Evolutionary conservation across 1,139 yeast genomes (phyloP), one percentile per base, ranked within the genome.

Genomic region (Williopsis jadinii): DNA sequence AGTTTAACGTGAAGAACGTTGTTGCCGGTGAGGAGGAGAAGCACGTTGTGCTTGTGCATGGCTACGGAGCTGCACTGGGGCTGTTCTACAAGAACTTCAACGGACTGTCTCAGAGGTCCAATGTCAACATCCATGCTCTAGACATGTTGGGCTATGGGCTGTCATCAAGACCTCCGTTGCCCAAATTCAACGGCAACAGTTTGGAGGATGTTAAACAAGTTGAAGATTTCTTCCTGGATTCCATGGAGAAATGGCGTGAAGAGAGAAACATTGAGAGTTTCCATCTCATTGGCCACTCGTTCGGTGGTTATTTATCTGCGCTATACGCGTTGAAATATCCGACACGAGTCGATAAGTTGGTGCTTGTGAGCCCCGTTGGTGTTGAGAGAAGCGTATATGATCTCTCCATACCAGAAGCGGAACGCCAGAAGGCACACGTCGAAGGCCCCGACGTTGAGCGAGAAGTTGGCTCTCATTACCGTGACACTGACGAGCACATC

Each of bases 41-140:
- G 11, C 67, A 66, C 14, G 55, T 66, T 30, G 92, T 88, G 5
- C 69, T 92, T 50, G 57, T 92, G 12, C 98, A 92, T 59, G 98
- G 98, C 0, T 92, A 87, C 60, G 97, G 96, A 0, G 95, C 97
- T 0, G 85, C 95, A 0, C 66, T 84, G 14, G 96, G 95, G 12
- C 83, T 94, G 55, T 92, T 82, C 64, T 87, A 86, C 51, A 71
- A 85, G 42, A 90, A 87, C 56, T 78, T 86, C 48, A 80, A 75
- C 41, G 76, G 58, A 36, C 67, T 74, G 57, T 72, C 66, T 44
- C 56, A 65, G 65, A 68, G 61, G 36, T 70, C 67, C 37, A 72
- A 62, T 58, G 39, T 48, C 8, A 70, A 74, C 44, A 55, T 90
- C 9, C 94, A 85, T 59, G 88, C 90, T 30, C 63, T 92, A 29